A percentile compares a stretch with the other conserved stretches of the same genome.
These are phyloP conservation scores for Fusarium torulosum DNA, from an alignment of 2,329 filamentous ascomycete species.

Conservation along the genomic window DNA sequence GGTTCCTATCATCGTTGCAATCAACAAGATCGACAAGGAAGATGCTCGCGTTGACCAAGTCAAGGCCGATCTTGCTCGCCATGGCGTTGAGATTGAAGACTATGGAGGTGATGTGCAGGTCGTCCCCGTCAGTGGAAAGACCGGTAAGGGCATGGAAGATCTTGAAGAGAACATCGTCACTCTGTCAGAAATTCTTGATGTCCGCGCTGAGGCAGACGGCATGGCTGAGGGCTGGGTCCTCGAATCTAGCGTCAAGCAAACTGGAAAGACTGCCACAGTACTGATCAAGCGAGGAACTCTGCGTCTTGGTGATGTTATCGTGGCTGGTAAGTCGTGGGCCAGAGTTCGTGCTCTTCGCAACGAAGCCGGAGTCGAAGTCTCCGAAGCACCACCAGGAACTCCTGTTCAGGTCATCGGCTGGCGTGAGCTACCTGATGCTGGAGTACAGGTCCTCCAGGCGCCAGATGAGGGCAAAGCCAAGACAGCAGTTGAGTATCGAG, in stretches of 20 bases:
- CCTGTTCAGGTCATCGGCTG: conserved; percentile 96
- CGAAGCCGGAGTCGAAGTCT: conserved; percentile 80
- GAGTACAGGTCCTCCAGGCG: conserved; percentile 88
- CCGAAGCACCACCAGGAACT: conserved; percentile 84
- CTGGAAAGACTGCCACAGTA: conserved; percentile 88
- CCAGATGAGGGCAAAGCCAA: conserved; percentile 82
- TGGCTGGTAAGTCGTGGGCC: conserved; percentile 90
- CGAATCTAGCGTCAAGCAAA: conserved; percentile 87
- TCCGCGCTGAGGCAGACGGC: conserved; percentile 82
- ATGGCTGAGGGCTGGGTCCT: conserved; percentile 93
- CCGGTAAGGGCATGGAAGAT: conserved; percentile 89
- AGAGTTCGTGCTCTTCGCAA: conserved; percentile 87
- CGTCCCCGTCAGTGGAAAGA: conserved; percentile 92
- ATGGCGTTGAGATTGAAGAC: conserved; percentile 93
- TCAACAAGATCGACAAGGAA: conserved; percentile 96
- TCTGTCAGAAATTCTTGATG: conserved; percentile 89
- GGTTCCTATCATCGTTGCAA: conserved; percentile 96
- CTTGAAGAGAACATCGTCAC: conserved; percentile 91
- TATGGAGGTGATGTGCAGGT: conserved; percentile 95
- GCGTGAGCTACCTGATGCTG: conserved; percentile 84
- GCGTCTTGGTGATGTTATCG: conserved; percentile 81
- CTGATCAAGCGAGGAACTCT: conserved; percentile 91
- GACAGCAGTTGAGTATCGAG: conserved; percentile 80
- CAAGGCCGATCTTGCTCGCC: conserved; percentile 84
- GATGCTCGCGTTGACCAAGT: conserved; percentile 84